Evolutionary conservation across 2,329 filamentous ascomycete genomes (phyloP).

Genomic region (Neopestalotiopsis clavispora): DNA sequence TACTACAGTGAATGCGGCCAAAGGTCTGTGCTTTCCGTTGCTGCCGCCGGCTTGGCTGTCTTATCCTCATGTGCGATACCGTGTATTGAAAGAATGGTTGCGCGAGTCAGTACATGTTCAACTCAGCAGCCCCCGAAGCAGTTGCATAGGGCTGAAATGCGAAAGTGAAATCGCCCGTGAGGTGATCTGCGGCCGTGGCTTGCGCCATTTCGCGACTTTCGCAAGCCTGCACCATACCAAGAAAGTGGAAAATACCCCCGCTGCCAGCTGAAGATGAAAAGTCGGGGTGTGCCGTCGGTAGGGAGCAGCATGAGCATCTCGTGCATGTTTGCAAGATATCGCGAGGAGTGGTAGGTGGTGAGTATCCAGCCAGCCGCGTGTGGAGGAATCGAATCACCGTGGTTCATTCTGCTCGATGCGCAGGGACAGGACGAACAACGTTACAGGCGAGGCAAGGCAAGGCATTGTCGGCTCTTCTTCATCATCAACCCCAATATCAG

Average conservation of each 20-base stretch:
- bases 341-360: background rate
- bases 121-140: background rate
- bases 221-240: background rate
- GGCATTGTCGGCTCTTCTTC: conserved; percentile 13
- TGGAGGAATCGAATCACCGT: background rate
- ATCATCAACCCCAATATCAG: conserved; percentile 9
- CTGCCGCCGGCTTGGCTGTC: background rate
- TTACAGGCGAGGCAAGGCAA: conserved; percentile 14
- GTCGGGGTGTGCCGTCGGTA: background rate
- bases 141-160: background rate
- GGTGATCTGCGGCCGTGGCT: background rate
- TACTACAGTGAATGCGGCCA: background rate
- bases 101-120: background rate
- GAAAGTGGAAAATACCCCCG: background rate
- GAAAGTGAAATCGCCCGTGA: background rate
- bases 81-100: background rate
- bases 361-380: background rate
- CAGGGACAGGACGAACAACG: conserved; percentile 1
- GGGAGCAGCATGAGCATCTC: background rate
- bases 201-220: background rate
- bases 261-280: conserved; percentile 2
- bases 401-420: background rate
- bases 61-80: background rate
- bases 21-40: background rate
- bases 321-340: background rate